Evolutionary conservation across 2,329 filamentous ascomycete genomes (phyloP).

Genomic region (Rhinocladiella similis): DNA sequence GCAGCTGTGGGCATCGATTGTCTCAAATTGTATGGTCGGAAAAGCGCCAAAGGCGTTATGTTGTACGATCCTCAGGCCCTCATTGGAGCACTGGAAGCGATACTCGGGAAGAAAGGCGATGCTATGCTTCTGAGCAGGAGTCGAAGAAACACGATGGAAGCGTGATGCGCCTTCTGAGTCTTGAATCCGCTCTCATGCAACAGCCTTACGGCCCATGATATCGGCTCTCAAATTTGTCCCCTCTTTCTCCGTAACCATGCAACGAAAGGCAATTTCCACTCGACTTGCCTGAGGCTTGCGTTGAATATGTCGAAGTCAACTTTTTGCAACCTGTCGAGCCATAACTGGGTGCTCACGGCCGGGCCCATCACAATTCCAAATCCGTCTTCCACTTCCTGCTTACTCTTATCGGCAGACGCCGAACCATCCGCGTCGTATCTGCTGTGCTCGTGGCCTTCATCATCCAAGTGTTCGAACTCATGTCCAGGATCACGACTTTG

Average conservation of each 20-base stretch:
- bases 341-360: conserved; percentile 73
- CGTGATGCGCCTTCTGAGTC: conserved; percentile 1
- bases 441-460: conserved; percentile 64
- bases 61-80: conserved; percentile 76
- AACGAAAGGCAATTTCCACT: conserved; percentile 87
- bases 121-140: conserved; percentile 47
- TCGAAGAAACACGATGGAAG: conserved; percentile 60
- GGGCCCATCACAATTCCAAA: conserved; percentile 70
- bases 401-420: conserved; percentile 17
- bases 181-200: neutral
- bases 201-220: neutral
- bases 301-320: conserved; percentile 81
- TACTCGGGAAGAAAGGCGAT: conserved; percentile 67
- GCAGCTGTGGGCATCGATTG: conserved; percentile 59
- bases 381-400: conserved; percentile 61
- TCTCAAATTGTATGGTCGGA: conserved; percentile 73
- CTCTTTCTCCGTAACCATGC: conserved; percentile 63
- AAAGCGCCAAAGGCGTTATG: conserved; percentile 52
- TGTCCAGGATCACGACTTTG: conserved; percentile 75
- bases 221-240: conserved; percentile 46
- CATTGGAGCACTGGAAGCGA: conserved; percentile 71
- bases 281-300: conserved; percentile 60
- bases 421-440: conserved; percentile 39
- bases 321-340: conserved; percentile 74
- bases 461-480: conserved; percentile 82